Percentiles rank a stretch among this genome's conserved stretches.
Evolutionary conservation across 352 stramenopile species (phyloP).

Genomic region (Thraustotheca clavata): DNA sequence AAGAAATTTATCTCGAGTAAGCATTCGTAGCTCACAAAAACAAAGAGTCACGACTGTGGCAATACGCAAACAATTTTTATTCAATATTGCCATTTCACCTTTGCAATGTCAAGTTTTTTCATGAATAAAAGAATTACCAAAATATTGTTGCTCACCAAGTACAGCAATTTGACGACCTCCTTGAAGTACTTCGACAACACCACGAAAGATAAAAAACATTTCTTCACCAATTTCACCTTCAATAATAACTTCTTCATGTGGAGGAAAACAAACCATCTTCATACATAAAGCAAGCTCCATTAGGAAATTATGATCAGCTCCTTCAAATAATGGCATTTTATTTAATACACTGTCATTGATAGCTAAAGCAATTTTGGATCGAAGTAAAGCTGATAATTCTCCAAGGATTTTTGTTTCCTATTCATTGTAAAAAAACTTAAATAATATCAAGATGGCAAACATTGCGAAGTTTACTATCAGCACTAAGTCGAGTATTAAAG

Average conservation of each 20-base stretch:
- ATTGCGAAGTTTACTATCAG: constrained; percentile 59
- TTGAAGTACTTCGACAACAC: constrained; percentile 60
- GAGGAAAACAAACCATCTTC: constrained; percentile 75
- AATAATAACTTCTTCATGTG: constrained; percentile 67
- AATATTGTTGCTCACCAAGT: constrained; percentile 74
- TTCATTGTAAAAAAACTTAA: no score
- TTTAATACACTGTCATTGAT: constrained; percentile 77
- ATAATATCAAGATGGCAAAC: neutral
- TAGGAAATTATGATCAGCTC: constrained; percentile 69
- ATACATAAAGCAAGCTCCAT: constrained; percentile 76
- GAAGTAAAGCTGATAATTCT: constrained; percentile 57
- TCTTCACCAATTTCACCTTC: constrained; percentile 75
- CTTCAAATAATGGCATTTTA: constrained; percentile 76
- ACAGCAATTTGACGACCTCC: constrained; percentile 49
- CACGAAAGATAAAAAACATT: constrained; percentile 83
- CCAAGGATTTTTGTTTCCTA: constrained; percentile 54
- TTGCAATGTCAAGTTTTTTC: neutral
- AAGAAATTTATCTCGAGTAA: constrained; percentile 69
- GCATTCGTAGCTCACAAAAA: constrained; percentile 76
- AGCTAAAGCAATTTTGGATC: constrained; percentile 68
- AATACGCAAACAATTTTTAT: constrained; percentile 57
- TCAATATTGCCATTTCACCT: constrained; percentile 69
- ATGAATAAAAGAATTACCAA: constrained; percentile 25
- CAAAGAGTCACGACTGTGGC: constrained; percentile 64
- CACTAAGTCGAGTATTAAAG: constrained; percentile 63